Evolutionary conservation across 106 monocot genomes (phyloP), one percentile per base, ranked within the genome.

Genomic region (Apostasia shenzhenica): DNA sequence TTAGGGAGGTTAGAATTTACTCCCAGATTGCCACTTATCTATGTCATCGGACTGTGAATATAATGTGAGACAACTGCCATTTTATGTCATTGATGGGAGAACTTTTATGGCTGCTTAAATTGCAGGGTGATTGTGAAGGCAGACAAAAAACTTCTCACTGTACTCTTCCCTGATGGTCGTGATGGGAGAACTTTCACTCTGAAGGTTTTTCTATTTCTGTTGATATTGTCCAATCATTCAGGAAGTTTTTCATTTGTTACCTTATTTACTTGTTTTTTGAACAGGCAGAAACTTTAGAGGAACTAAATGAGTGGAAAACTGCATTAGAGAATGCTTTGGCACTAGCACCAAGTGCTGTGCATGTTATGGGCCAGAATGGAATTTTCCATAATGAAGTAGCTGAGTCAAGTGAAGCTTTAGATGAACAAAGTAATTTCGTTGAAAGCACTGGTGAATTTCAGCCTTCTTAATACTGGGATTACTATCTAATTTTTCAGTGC

Each of bases 141-240:
- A 78, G 97, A 97, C 49, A 97, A 84, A 74, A 97, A 90, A 67
- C 86, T 92, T 54, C 72, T 97, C 73, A 97, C 97, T 47, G 86
- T 97, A 7, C 63, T 81, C 12, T 92, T 92, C 79, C 86, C 89
- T 65, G 89, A 92, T 89, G 92, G 88, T 45, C 91, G 72, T 57
- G 91, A 95, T 83, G 91, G 89, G 14, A 76, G 89, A 58, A 72
- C 92, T 72, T 87, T 92, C 68, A 92, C 92, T 10, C 79, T 97
- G 2, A 97, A 92, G 92, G 97, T 86, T 58, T 48, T n/a, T 42
- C n/a, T n/a, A 44, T 0, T 71, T 8, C 43, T 53, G 3, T 72
- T 61, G 39, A 61, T 51, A 43, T 70, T 54, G 14, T 58, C 62
- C 44, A 45, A 53, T 45, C 8, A 12, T 71, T 68, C 12, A 61